These are phyloP conservation scores for Pestalotiopsis sp. DNA, from an alignment of 2,329 filamentous ascomycete genomes.

Conservation along the genomic window DNA sequence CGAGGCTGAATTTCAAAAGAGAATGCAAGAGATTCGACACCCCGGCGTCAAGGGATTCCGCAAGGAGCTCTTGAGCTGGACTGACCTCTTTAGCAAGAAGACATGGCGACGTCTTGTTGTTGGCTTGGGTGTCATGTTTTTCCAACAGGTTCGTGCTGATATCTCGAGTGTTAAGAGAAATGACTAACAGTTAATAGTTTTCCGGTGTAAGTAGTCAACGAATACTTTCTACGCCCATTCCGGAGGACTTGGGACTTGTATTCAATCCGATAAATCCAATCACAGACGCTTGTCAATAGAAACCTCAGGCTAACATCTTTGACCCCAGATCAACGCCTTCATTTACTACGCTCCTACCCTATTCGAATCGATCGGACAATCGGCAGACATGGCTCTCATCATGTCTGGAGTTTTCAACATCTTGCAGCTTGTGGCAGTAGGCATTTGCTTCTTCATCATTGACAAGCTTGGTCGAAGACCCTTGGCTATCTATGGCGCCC, in stretches of 20 bases:
- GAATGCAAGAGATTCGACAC: conserved; percentile 40
- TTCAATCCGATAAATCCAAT: no score
- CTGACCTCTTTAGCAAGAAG: conserved; percentile 47
- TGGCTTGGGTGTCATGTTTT: conserved; percentile 32
- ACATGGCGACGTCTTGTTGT: conserved; percentile 44
- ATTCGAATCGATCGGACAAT: conserved; percentile 41
- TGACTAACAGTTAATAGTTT: no score
- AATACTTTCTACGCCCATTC: no score
- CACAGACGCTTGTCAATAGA: no score
- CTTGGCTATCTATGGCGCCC: conserved; percentile 46
- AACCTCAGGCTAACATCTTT: not conserved
- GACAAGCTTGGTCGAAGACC: conserved; percentile 48
- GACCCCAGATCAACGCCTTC: conserved; percentile 39
- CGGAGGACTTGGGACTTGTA: no score
- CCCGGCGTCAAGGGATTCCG: conserved; percentile 36
- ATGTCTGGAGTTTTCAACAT: conserved; percentile 44
- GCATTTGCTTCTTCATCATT: conserved; percentile 48
- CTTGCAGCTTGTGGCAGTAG: conserved; percentile 48
- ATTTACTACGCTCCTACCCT: conserved; percentile 51
- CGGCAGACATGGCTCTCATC: conserved; percentile 37
- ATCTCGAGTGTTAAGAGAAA: no score
- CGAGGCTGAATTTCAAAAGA: conserved; percentile 48
- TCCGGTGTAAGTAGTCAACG: no score
- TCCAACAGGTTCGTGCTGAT: no score
- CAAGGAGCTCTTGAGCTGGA: conserved; percentile 47